Percentiles rank a stretch among this genome's conserved stretches.
Conservation (phyloP, 2,329 filamentous ascomycete genomes). For the Xylariaceae sp. region DNA sequence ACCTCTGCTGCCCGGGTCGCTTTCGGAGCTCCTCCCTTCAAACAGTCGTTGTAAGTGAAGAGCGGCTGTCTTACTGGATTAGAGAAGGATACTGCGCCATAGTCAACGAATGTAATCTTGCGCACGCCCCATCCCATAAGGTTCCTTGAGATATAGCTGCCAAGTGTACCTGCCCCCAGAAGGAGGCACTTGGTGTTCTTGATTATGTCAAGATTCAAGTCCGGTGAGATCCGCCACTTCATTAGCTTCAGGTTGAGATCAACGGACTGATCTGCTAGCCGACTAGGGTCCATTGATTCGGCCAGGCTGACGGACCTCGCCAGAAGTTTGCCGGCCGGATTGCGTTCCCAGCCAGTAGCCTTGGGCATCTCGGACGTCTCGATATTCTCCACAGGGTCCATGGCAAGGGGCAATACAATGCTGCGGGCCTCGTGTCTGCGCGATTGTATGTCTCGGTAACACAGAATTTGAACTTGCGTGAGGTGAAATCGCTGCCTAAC, state of each 20-base stretch:
- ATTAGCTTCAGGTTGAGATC: slow-evolving; percentile 97
- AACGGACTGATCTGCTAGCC: slow-evolving; percentile 89
- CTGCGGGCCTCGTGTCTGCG: slow-evolving; percentile 80
- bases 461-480: slow-evolving; percentile 78
- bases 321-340: slow-evolving; percentile 74
- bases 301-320: slow-evolving; percentile 80
- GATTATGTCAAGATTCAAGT: slow-evolving; percentile 83
- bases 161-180: slow-evolving; percentile 88
- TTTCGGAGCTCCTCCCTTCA: slow-evolving; percentile 82
- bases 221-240: slow-evolving; percentile 96
- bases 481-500: slow-evolving; percentile 81
- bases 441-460: slow-evolving; percentile 83
- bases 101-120: slow-evolving; percentile 95
- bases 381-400: slow-evolving; percentile 51
- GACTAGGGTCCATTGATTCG: slow-evolving; percentile 89
- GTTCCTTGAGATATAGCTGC: slow-evolving; percentile 90
- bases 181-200: slow-evolving; percentile 89
- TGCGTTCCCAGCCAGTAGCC: slow-evolving; percentile 93
- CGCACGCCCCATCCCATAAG: slow-evolving; percentile 94
- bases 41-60: slow-evolving; percentile 87
- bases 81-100: slow-evolving; percentile 89
- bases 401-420: slow-evolving; percentile 70
- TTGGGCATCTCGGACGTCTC: slow-evolving; percentile 70
- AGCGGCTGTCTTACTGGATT: slow-evolving; percentile 95
- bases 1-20: slow-evolving; percentile 79